Evolutionary conservation across 2,329 filamentous ascomycete genomes (phyloP).

Genomic region (Pestalotiopsis sp.): DNA sequence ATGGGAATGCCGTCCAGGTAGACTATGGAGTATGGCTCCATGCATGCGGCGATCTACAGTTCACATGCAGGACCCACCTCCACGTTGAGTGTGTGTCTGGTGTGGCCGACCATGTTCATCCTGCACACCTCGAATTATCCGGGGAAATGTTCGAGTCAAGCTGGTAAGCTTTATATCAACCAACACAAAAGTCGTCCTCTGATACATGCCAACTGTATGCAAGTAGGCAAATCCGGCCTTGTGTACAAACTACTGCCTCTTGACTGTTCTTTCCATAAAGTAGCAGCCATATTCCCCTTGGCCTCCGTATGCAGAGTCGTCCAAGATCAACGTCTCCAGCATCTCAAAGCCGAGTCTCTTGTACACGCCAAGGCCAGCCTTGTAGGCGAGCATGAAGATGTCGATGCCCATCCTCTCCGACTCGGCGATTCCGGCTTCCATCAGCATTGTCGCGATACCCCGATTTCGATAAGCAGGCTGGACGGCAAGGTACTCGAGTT

Average conservation of each 20-base stretch:
- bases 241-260: background rate
- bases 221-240: background rate
- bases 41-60: too few species aligned
- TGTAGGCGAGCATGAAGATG: constrained; percentile 26
- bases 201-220: background rate
- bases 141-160: background rate
- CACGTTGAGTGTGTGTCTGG: background rate
- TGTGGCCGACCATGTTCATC: background rate
- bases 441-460: constrained; percentile 25
- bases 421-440: constrained; percentile 22
- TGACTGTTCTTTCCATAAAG: constrained; percentile 23
- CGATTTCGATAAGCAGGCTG: constrained; percentile 24
- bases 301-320: constrained; percentile 25
- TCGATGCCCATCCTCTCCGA: constrained; percentile 25
- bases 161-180: background rate
- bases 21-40: too few species aligned
- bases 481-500: constrained; percentile 29
- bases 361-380: constrained; percentile 22
- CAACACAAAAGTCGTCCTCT: background rate
- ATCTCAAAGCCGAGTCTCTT: constrained; percentile 24
- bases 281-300: constrained; percentile 23
- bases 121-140: background rate
- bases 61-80: background rate
- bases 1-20: background rate
- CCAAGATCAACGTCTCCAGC: constrained; percentile 23